Percentiles rank a stretch among this genome's conserved stretches.
These are phyloP conservation scores for Actinidia arguta DNA, from an alignment of 179 eudicot species.

Conservation along the genomic window DNA sequence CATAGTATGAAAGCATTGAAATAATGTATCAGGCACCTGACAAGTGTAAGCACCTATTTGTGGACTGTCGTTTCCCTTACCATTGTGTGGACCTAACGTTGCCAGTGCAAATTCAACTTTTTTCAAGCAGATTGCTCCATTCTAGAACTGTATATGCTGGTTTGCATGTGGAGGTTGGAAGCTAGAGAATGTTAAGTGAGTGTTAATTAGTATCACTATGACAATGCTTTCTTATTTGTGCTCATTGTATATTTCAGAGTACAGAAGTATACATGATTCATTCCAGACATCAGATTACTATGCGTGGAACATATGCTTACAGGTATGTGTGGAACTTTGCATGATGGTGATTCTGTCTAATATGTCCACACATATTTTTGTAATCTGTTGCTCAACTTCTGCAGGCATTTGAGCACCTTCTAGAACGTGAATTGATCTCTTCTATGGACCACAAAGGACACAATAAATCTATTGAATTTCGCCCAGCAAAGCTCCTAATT, in stretches of 20 bases:
- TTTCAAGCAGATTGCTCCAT: conserved; percentile 77
- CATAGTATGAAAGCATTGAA: background rate
- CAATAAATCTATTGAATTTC: conserved; percentile 77
- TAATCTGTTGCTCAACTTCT: conserved; percentile 25
- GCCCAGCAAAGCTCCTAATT: conserved; percentile 80
- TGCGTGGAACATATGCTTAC: conserved; percentile 72
- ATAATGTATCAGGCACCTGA: background rate
- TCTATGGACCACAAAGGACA: conserved; percentile 74
- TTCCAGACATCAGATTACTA: conserved; percentile 80
- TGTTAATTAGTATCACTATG: background rate
- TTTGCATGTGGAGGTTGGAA: conserved; percentile 94
- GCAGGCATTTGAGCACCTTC: conserved; percentile 94
- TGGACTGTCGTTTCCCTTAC: background rate
- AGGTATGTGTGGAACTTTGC: conserved; percentile 53
- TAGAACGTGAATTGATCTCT: conserved; percentile 66
- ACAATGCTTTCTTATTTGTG: conserved; percentile 9
- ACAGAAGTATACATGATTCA: conserved; percentile 75
- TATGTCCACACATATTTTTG: conserved; percentile 10
- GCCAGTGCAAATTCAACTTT: conserved; percentile 3
- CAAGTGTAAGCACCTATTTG: background rate
- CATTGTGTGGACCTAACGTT: background rate
- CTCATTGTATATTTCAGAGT: conserved; percentile 57
- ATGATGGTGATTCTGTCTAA: background rate
- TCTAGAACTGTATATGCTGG: conserved; percentile 79
- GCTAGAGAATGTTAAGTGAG: conserved; percentile 91